Evolutionary conservation across 2,329 filamentous ascomycete species (phyloP).

Genomic region (Neurospora sp.): DNA sequence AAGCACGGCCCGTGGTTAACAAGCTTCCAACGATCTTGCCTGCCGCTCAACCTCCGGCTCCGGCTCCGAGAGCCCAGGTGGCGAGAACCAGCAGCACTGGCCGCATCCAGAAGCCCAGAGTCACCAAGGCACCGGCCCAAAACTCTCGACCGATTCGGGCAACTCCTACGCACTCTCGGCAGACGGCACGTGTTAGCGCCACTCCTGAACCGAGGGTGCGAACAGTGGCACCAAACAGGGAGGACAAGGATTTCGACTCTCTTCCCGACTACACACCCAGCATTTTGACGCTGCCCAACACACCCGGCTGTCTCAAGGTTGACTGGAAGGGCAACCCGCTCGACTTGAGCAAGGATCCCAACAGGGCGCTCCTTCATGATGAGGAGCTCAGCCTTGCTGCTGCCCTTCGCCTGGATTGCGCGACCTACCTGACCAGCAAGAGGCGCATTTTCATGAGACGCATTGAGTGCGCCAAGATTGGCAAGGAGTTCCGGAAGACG

Average conservation of each 20-base stretch:
- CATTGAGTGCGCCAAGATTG: conserved; percentile 54
- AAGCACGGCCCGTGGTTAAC: conserved; percentile 24
- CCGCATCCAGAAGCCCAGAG: conserved; percentile 22
- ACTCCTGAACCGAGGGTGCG: conserved; percentile 43
- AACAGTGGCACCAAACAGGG: conserved; percentile 55
- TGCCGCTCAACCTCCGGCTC: conserved; percentile 25
- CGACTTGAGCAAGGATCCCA: conserved; percentile 64
- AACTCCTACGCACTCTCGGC: conserved; percentile 21
- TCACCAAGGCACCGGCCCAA: conserved; percentile 8
- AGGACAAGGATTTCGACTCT: conserved; percentile 71
- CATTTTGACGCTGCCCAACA: conserved; percentile 51
- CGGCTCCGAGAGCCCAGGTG: conserved; percentile 17
- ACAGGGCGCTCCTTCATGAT: conserved; percentile 61
- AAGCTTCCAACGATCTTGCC: conserved; percentile 32
- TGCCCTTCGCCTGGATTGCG: conserved; percentile 72
- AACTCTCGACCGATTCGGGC: conserved; percentile 25
- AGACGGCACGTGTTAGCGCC: conserved; percentile 29
- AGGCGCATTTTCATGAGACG: conserved; percentile 78
- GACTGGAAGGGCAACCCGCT: conserved; percentile 80
- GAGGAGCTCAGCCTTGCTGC: conserved; percentile 71
- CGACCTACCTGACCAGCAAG: conserved; percentile 87
- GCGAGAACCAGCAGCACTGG: conserved; percentile 16
- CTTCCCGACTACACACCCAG: conserved; percentile 68
- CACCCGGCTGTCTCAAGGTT: conserved; percentile 65
- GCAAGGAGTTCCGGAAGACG: conserved; percentile 88